Conservation (phyloP, 2,329 filamentous ascomycete genomes). For the Claviceps sp. region DNA sequence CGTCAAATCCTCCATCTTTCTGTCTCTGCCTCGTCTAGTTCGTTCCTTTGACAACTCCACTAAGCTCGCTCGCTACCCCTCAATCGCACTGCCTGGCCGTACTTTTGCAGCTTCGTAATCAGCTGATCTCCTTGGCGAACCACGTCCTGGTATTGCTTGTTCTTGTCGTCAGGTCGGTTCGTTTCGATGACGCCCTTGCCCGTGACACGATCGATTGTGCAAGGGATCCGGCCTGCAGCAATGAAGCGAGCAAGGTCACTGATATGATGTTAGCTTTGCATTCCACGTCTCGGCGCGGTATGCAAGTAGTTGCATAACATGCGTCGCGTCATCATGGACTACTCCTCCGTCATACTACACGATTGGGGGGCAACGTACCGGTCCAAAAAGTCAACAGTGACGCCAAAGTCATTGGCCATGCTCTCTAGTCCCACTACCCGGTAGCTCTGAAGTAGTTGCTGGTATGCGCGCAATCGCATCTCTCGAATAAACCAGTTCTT, state of each 20-base stretch:
- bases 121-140: slow-evolving; percentile 95
- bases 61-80: slow-evolving; percentile 87
- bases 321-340: too few species aligned
- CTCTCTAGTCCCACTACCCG: slow-evolving; percentile 90
- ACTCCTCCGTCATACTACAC: too few species aligned
- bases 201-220: slow-evolving; percentile 93
- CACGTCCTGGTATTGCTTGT: slow-evolving; percentile 98
- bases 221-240: slow-evolving; percentile 82
- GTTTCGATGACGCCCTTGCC: slow-evolving; percentile 97
- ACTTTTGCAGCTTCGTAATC: slow-evolving; percentile 98
- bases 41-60: neutral
- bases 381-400: slow-evolving; percentile 92
- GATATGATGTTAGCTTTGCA: neutral
- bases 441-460: slow-evolving; percentile 94
- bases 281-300: neutral
- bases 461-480: slow-evolving; percentile 93
- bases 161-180: slow-evolving; percentile 95
- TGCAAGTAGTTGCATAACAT: too few species aligned
- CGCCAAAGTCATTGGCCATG: slow-evolving; percentile 95
- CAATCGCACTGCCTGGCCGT: slow-evolving; percentile 88
- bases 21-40: neutral
- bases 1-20: neutral
- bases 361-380: slow-evolving; percentile 42
- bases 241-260: slow-evolving; percentile 97
- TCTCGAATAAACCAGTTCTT: slow-evolving; percentile 95